Evolutionary conservation across 805 yeast species (phyloP), one percentile per base, ranked within the genome.

Genomic region (Lipomyces anomalus): DNA sequence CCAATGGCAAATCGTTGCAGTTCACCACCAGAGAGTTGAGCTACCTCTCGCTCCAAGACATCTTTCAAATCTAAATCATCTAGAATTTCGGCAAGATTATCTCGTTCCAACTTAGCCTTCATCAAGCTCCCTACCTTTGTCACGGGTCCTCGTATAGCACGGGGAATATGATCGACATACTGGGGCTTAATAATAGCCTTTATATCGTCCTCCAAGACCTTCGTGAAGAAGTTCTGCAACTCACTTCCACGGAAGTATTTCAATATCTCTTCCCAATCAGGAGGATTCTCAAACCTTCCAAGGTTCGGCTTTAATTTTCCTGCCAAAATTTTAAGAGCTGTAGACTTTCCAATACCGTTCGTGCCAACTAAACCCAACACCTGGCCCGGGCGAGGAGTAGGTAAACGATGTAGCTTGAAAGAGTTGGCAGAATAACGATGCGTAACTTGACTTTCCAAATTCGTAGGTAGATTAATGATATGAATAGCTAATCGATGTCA

Each of bases 341-440:
- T 92, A 9, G 95, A 84, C 66, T 92, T 92, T 61, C 98, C 98
- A 63, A 92, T 92, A 88, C 98, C 98, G 73, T 92, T 92, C 50
- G 97, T 86, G 61, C 98, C 98, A 42, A 92, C 98, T 57, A 92
- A 77, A 57, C 98, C 98, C 55, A 92, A 74, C 24, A 92, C 98
- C 71, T 92, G 98, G 50, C 97, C 97, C 2, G 98, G 97, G 70
- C 98, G 84, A 53, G 98, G 98, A 46, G 95, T 89, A 22, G 98
- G 98, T 61, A 92, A 75, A 68, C 98, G 79, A 67, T 92, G 98
- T 62, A 92, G 76, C 68, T 92, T 92, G 80, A 92, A 92, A 45
- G 96, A 86, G 68, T 92, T 92, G 44, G 97, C 98, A 40, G 96
- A 86, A 68, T 92, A 92, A 73, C 98, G 80, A 68, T 92, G 97